These are phyloP conservation scores for Colletotrichum sp. DNA, from an alignment of 2,329 filamentous ascomycete species.

Conservation along the genomic window DNA sequence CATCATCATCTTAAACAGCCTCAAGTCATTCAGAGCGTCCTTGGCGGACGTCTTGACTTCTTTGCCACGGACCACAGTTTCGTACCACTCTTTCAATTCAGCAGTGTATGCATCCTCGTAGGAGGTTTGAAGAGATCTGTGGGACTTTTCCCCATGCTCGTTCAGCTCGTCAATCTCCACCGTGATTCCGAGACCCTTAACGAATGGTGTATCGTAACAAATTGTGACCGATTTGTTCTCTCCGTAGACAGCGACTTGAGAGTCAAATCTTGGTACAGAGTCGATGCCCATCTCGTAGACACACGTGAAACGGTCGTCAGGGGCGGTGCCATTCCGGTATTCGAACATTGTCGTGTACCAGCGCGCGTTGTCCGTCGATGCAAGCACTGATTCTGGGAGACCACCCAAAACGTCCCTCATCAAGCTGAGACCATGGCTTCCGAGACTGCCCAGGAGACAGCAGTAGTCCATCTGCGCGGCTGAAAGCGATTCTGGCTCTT, in stretches of 20 bases:
- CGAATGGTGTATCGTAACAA: conserved; percentile 53
- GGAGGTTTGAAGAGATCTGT: conserved; percentile 31
- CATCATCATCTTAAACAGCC: conserved; percentile 27
- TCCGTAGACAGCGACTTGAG: conserved; percentile 49
- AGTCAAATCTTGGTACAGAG: conserved; percentile 50
- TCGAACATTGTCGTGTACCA: background rate
- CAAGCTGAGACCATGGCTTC: conserved; percentile 57
- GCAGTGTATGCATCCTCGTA: conserved; percentile 31
- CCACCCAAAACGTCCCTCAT: conserved; percentile 51
- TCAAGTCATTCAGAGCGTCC: conserved; percentile 28
- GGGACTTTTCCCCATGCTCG: conserved; percentile 37
- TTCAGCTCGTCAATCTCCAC: conserved; percentile 37
- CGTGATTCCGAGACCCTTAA: conserved; percentile 48
- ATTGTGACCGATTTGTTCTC: conserved; percentile 50
- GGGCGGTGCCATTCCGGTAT: background rate
- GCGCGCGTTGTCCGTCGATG: background rate
- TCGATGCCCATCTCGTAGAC: conserved; percentile 59
- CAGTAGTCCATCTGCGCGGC: conserved; percentile 34
- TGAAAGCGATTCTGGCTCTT: conserved; percentile 29
- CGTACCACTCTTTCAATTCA: conserved; percentile 26
- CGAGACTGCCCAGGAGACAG: conserved; percentile 51
- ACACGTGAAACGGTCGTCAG: background rate
- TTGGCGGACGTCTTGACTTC: conserved; percentile 26
- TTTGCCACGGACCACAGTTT: conserved; percentile 23
- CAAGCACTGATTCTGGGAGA: background rate